A percentile compares a stretch with the other conserved stretches of the same genome.
Evolutionary conservation across 495 filamentous ascomycete species (phyloP).

Genomic region (Aspergillus kassunensis): DNA sequence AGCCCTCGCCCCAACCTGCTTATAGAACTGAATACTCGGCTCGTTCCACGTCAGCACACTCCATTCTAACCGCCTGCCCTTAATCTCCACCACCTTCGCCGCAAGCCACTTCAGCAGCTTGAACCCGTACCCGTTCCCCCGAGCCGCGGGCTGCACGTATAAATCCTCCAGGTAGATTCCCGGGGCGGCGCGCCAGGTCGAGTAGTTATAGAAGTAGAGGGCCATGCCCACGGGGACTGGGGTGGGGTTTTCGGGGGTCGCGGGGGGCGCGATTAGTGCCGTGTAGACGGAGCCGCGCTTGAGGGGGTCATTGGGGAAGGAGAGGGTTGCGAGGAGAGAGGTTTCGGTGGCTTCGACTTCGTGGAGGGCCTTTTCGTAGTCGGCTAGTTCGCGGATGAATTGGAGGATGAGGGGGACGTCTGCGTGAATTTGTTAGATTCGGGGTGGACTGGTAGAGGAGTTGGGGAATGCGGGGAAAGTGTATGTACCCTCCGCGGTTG

Average conservation of each 20-base stretch:
- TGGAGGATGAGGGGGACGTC: conserved; percentile 78
- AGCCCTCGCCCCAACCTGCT: conserved; percentile 67
- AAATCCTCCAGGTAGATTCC: conserved; percentile 96
- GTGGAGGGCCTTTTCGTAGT: conserved; percentile 70
- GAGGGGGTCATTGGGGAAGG: conserved; percentile 53
- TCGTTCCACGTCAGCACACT: conserved; percentile 88
- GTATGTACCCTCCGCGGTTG: conserved; percentile 40
- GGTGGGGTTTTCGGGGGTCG: conserved; percentile 22
- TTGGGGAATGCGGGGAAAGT: not conserved
- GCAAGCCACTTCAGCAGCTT: conserved; percentile 72
- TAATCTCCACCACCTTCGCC: conserved; percentile 61
- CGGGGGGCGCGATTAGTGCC: conserved; percentile 36
- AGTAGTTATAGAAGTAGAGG: conserved; percentile 69
- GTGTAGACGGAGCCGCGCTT: conserved; percentile 42
- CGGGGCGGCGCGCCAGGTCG: conserved; percentile 79
- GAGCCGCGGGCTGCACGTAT: conserved; percentile 67
- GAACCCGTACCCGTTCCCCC: conserved; percentile 77
- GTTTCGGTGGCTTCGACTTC: conserved; percentile 75
- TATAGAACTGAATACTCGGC: conserved; percentile 83
- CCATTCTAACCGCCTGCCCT: conserved; percentile 83
- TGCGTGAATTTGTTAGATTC: conserved; percentile 33
- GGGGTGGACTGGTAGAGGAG: not conserved
- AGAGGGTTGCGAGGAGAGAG: conserved; percentile 71
- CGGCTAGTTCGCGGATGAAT: conserved; percentile 82
- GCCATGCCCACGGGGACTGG: conserved; percentile 54